Conservation (phyloP, 2,329 filamentous ascomycete genomes). For the Proliferodiscus dingleyae region DNA sequence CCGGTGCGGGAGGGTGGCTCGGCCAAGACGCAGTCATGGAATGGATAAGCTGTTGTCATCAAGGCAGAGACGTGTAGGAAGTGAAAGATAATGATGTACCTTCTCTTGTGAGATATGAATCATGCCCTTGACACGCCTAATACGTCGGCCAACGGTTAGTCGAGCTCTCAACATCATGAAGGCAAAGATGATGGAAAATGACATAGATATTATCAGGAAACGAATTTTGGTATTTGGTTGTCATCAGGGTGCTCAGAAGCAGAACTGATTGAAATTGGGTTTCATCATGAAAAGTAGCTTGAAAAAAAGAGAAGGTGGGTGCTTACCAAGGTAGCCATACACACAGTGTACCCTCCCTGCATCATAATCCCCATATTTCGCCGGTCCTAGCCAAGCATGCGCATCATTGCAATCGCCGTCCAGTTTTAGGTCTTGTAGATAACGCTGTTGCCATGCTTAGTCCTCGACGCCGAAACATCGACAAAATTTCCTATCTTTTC, state of each 20-base stretch:
- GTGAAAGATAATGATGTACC: slow-evolving; percentile 14
- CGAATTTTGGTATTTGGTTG: slow-evolving; percentile 61
- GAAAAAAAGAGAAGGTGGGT: not conserved
- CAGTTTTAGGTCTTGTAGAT: too few species aligned
- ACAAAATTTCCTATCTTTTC: not conserved
- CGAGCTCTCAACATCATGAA: slow-evolving; percentile 17
- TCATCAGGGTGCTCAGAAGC: slow-evolving; percentile 70
- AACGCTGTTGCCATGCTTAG: too few species aligned
- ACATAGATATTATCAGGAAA: slow-evolving; percentile 46
- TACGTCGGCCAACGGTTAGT: slow-evolving; percentile 3
- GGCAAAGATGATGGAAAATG: slow-evolving; percentile 10
- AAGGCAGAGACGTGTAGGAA: slow-evolving; percentile 28
- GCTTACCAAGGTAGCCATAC: not conserved
- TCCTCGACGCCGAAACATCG: too few species aligned
- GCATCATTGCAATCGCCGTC: too few species aligned
- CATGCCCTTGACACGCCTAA: not conserved
- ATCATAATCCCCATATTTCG: too few species aligned
- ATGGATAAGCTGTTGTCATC: slow-evolving; percentile 72
- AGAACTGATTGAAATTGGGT: slow-evolving; percentile 66
- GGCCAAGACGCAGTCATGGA: slow-evolving; percentile 64
- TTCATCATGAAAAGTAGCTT: slow-evolving; percentile 54
- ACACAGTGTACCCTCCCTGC: not conserved
- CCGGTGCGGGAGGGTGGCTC: slow-evolving; percentile 70
- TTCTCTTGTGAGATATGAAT: slow-evolving; percentile 5
- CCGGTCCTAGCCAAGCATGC: too few species aligned